Base-by-base conservation (phyloP, 768 basidiomycete species). In the Suillus plorans region DNA sequence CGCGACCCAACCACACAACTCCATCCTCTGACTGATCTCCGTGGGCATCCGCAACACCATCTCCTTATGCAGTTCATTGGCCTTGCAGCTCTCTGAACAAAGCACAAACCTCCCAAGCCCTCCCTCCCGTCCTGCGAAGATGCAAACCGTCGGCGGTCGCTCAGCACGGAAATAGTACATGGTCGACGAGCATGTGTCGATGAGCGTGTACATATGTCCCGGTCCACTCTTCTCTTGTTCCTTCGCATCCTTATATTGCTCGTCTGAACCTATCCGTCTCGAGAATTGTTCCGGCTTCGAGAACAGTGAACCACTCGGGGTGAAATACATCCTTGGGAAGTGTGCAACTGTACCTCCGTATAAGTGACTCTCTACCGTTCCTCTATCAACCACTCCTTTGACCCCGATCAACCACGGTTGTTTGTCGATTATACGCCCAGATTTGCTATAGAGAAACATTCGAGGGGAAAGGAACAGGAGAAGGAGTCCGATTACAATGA, bases 391-490 rank as follows among this genome's bases (percentile, higher is more conserved):
- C 36, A 37, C 36, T 37, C 36, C 70, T 22, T 71, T 71, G 22
- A 71, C 64, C 4, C 70, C 70, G 3, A 71, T 65, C 20, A 71
- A 37, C 70, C 70, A 71, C 3, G 70, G 70, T 28, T 71, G 65
- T 4, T 64, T 10, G 12, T 1, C 13, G 4, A 69, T 6, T 41
- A 69, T 58, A 13, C 70, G 70, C 13, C 67, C 69, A 34, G 67
- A 63, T n/a, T 63, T 60, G 16, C 68, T 62, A 31, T 57, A 65
- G 14, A 65, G 64, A 14, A 65, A 41, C n/a, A 70, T 25, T 36
- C 8, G 31, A 1, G 69, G 69, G 9, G 64, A 59, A 13, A 44
- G 2, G 14, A 65, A 0, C 5, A 69, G 55, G 4, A 71, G 22
- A 14, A 62, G 10, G 4, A 41, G 1, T 16, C 64, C 67, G 0